A percentile compares a stretch with the other conserved stretches of the same genome.
phyloP scores from a whole-genome alignment of 345 rosid genomes.

The Lenwebbia sp. region DNA sequence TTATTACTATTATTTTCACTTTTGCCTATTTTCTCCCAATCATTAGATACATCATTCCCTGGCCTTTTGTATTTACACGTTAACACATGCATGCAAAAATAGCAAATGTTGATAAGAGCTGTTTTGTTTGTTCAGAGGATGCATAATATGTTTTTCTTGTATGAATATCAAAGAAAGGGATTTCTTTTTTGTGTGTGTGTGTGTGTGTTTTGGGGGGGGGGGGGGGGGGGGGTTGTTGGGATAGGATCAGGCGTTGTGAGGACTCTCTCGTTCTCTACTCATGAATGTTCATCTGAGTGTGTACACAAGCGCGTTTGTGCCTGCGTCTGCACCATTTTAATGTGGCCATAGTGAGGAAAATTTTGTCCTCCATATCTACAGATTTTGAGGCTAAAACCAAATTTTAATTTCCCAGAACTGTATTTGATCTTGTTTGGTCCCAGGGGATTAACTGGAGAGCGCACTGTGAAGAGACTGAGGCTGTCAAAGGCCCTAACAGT shows the following conservation, averaged over 20 bases:
- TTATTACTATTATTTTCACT: not conserved
- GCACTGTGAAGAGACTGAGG: constrained; percentile 84
- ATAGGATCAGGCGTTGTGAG: not conserved
- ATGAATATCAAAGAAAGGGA: not conserved
- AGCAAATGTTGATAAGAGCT: not conserved
- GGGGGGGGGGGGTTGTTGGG: too few species aligned
- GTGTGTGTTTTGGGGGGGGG: not conserved
- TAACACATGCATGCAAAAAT: not conserved
- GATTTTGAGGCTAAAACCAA: not conserved
- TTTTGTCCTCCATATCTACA: not conserved
- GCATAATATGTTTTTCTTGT: not conserved
- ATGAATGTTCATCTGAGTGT: not conserved
- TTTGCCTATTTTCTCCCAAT: not conserved
- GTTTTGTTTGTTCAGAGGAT: not conserved
- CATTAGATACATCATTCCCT: not conserved
- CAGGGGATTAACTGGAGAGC: constrained; percentile 85
- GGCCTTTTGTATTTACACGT: not conserved
- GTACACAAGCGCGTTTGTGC: not conserved
- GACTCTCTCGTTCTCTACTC: not conserved
- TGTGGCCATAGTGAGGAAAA: not conserved
- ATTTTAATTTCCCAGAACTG: not conserved
- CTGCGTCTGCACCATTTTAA: not conserved
- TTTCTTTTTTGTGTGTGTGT: not conserved
- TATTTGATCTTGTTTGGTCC: not conserved
- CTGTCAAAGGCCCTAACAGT: constrained; percentile 86